Conservation (phyloP, 129 eudicot genomes). For the Ambrosia artemisiifolia region DNA sequence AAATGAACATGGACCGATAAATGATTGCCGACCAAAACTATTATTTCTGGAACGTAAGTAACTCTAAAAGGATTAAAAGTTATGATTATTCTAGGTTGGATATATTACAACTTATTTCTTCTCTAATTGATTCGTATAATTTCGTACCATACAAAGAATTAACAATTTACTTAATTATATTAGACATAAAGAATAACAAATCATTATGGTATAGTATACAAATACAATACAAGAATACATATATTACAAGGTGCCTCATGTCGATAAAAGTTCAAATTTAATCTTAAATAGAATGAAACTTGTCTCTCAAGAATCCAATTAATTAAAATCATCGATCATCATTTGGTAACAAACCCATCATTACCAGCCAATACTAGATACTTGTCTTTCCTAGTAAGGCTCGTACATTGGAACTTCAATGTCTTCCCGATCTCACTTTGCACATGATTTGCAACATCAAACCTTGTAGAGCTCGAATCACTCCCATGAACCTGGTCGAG, state of each 20-base stretch:
- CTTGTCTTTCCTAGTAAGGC: slow-evolving; percentile 62
- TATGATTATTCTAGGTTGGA: too few relatives aligned
- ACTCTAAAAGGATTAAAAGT: too few relatives aligned
- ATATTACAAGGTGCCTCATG: background rate
- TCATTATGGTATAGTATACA: background rate
- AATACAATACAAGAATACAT: background rate
- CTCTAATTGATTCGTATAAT: too few relatives aligned
- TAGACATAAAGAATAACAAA: slow-evolving; percentile 1
- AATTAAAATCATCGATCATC: background rate
- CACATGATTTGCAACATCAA: slow-evolving; percentile 57
- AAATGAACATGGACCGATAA: background rate
- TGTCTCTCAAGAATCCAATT: slow-evolving; percentile 1
- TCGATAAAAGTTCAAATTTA: background rate
- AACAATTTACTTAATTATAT: background rate
- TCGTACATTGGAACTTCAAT: slow-evolving; percentile 48
- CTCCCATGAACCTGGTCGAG: slow-evolving; percentile 37
- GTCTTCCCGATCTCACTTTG: slow-evolving; percentile 56
- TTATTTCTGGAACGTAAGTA: too few relatives aligned
- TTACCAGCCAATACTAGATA: slow-evolving; percentile 72
- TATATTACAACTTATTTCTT: too few relatives aligned
- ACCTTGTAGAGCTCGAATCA: slow-evolving; percentile 20
- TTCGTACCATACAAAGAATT: too few relatives aligned
- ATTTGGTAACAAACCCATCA: slow-evolving; percentile 42
- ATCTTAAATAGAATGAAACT: background rate
- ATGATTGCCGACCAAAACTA: too few relatives aligned